phyloP scores from a whole-genome alignment of 2,329 filamentous ascomycete genomes.

The Trichothecium roseum region DNA sequence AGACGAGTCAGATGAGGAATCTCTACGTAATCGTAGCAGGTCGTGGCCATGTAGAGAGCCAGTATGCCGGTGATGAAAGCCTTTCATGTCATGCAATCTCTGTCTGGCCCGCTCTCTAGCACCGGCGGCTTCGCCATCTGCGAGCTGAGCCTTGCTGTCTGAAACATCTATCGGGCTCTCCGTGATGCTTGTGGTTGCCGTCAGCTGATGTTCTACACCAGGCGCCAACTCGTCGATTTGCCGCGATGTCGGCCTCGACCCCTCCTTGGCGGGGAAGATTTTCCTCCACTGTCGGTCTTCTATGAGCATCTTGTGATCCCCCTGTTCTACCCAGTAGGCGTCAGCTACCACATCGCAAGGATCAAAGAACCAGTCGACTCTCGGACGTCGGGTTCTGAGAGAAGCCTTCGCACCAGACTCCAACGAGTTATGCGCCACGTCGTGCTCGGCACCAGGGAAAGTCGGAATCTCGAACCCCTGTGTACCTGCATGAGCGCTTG shows the following conservation, averaged over 20 bases:
- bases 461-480: slow-evolving; percentile 24
- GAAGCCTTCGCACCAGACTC: slow-evolving; percentile 31
- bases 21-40: slow-evolving; percentile 36
- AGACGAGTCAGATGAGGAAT: slow-evolving; percentile 21
- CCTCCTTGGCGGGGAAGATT: slow-evolving; percentile 46
- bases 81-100: slow-evolving; percentile 45
- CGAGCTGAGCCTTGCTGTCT: neutral
- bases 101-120: slow-evolving; percentile 49
- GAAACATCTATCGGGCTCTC: slow-evolving; percentile 13
- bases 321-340: slow-evolving; percentile 80
- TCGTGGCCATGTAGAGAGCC: slow-evolving; percentile 39
- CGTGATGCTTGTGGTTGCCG: neutral
- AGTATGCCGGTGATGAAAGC: slow-evolving; percentile 43
- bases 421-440: slow-evolving; percentile 29
- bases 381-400: slow-evolving; percentile 57
- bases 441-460: slow-evolving; percentile 35
- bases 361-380: slow-evolving; percentile 75
- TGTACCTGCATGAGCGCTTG: slow-evolving; percentile 5
- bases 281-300: slow-evolving; percentile 69
- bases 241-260: slow-evolving; percentile 19
- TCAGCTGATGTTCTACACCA: slow-evolving; percentile 1
- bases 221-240: slow-evolving; percentile 16
- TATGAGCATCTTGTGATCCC: slow-evolving; percentile 67
- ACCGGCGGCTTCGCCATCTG: slow-evolving; percentile 21
- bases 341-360: slow-evolving; percentile 85